Evolutionary conservation across 2,329 filamentous ascomycete genomes (phyloP).

Genomic region (Epichloe sibirici): DNA sequence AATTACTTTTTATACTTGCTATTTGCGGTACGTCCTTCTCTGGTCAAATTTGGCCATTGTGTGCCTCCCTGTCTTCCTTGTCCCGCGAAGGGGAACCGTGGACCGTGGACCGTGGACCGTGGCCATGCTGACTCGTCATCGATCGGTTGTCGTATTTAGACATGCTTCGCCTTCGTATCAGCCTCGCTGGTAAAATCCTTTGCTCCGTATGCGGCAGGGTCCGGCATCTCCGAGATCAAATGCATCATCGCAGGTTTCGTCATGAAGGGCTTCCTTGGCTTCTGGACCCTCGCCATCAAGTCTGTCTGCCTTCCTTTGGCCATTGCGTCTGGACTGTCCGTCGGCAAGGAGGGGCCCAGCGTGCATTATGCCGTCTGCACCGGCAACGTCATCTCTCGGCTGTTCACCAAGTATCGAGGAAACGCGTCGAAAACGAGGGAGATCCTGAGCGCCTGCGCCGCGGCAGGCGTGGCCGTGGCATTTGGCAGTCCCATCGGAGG

Average conservation of each 20-base stretch:
- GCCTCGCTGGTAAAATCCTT: conserved; percentile 81
- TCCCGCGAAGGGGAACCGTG: neutral
- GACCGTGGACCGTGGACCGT: too few species aligned
- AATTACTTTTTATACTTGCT: conserved; percentile 86
- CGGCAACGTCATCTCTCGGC: conserved; percentile 85
- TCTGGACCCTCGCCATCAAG: conserved; percentile 88
- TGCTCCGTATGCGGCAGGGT: conserved; percentile 91
- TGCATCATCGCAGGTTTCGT: conserved; percentile 98
- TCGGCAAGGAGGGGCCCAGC: conserved; percentile 94
- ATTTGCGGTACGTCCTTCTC: conserved; percentile 51
- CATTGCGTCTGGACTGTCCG: conserved; percentile 85
- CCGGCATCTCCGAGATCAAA: conserved; percentile 97
- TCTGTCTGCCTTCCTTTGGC: conserved; percentile 81
- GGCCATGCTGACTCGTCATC: neutral
- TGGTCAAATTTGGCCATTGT: neutral
- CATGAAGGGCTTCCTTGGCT: conserved; percentile 95
- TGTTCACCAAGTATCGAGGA: conserved; percentile 83
- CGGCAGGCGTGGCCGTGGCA: conserved; percentile 88
- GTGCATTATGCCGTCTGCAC: conserved; percentile 99
- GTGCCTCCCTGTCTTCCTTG: neutral
- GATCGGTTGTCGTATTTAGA: conserved; percentile 27
- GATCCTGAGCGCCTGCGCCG: conserved; percentile 87
- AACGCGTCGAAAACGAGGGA: conserved; percentile 93
- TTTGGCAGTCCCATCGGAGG: conserved; percentile 97
- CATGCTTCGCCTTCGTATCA: conserved; percentile 68